These are phyloP conservation scores for Rhizopus arrhizus DNA, from an alignment of 371 early-diverging fungal species.

Conservation along the genomic window DNA sequence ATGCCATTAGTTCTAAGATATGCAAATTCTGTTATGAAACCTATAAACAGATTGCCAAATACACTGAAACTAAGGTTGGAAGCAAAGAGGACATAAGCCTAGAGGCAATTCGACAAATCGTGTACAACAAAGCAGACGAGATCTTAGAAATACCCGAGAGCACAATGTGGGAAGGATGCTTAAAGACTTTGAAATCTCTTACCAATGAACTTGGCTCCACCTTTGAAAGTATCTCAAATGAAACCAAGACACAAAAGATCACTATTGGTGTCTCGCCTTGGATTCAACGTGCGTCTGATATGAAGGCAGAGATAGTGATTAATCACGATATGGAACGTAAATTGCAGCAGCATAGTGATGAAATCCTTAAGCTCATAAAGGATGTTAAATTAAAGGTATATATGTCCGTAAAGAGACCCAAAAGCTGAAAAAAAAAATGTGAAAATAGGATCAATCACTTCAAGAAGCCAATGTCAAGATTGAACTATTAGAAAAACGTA, in stretches of 20 bases:
- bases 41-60: constrained; percentile 34
- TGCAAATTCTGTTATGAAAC: constrained; percentile 50
- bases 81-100: constrained; percentile 50
- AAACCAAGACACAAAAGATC: constrained; percentile 54
- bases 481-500: constrained; percentile 78
- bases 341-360: constrained; percentile 75
- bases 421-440: not conserved
- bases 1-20: constrained; percentile 53
- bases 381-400: constrained; percentile 68
- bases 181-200: constrained; percentile 53
- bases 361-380: constrained; percentile 73
- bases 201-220: constrained; percentile 47
- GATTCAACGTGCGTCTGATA: constrained; percentile 75
- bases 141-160: constrained; percentile 58
- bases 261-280: constrained; percentile 69
- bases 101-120: constrained; percentile 49
- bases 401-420: too few species aligned
- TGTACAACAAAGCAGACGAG: constrained; percentile 56
- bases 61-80: constrained; percentile 39
- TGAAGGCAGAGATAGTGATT: constrained; percentile 76
- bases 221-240: constrained; percentile 47
- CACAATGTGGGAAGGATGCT: constrained; percentile 65
- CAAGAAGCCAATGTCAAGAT: constrained; percentile 78
- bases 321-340: constrained; percentile 78
- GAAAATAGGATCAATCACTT: constrained; percentile 65